Percentiles rank a stretch among this genome's conserved stretches.
Evolutionary conservation across 371 early-diverging fungal species (phyloP).

Genomic region (Quaeritorhiza haematococci): DNA sequence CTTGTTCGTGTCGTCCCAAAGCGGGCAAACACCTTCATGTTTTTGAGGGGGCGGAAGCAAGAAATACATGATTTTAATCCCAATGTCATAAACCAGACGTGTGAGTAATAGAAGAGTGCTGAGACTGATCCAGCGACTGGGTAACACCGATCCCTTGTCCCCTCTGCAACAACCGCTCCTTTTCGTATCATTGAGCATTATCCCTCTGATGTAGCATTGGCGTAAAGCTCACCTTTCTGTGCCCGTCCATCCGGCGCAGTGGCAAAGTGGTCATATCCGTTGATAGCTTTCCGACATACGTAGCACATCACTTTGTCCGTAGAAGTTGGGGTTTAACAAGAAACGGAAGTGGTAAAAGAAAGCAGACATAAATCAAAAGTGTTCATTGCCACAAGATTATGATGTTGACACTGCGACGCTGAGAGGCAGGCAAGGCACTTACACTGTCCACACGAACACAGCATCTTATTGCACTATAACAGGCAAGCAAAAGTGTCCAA

Average conservation of each 20-base stretch:
- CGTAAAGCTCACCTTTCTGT: slow-evolving; percentile 8
- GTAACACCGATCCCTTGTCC: no score
- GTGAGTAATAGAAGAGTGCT: not conserved
- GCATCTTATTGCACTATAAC: slow-evolving; percentile 46
- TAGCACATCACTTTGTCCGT: slow-evolving; percentile 41
- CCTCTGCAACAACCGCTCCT: no score
- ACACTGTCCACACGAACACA: slow-evolving; percentile 26
- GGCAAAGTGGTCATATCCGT: slow-evolving; percentile 43
- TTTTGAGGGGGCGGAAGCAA: not conserved
- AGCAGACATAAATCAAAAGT: not conserved
- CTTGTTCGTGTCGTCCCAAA: slow-evolving; percentile 38
- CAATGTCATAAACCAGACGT: not conserved
- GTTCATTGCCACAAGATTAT: no score
- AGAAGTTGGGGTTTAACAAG: no score
- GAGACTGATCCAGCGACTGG: no score
- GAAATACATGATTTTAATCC: not conserved
- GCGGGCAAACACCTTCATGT: no score
- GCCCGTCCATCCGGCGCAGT: slow-evolving; percentile 11
- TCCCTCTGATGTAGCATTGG: slow-evolving; percentile 8
- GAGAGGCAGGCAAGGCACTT: not conserved
- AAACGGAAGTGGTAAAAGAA: not conserved
- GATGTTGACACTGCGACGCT: not conserved
- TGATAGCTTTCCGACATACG: slow-evolving; percentile 37
- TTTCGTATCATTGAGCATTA: not conserved
- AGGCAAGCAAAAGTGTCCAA: not conserved